These are phyloP conservation scores for Fennellomyces sp. DNA, from an alignment of 371 early-diverging fungal genomes.

Conservation along the genomic window DNA sequence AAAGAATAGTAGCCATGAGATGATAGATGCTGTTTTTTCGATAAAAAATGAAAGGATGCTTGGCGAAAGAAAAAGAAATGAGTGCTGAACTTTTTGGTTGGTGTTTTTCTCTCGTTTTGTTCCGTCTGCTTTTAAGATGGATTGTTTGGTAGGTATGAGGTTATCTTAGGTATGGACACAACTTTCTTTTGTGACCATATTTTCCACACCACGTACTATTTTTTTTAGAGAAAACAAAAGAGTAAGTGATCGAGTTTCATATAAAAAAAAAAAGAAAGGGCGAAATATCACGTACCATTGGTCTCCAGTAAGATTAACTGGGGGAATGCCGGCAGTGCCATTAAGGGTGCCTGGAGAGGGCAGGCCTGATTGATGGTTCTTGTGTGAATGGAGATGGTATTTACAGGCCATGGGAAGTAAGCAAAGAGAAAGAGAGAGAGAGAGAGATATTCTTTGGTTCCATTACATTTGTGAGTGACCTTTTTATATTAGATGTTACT, in stretches of 20 bases:
- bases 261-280: not conserved
- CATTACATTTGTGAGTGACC: not conserved
- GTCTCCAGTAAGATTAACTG: constrained; percentile 12
- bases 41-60: too few relatives aligned
- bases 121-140: too few relatives aligned
- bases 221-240: not conserved
- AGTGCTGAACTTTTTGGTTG: too few relatives aligned
- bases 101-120: too few relatives aligned
- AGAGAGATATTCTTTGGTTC: not conserved
- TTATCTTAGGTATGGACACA: constrained; percentile 23
- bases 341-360: not conserved
- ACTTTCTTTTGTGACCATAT: constrained; percentile 18
- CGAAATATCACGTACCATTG: constrained; percentile 18
- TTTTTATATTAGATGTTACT: not conserved
- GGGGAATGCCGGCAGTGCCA: not conserved
- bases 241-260: not conserved
- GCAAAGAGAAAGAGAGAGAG: not conserved
- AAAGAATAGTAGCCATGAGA: not conserved
- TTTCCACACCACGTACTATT: constrained; percentile 31
- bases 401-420: not conserved
- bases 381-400: not conserved
- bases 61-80: too few relatives aligned
- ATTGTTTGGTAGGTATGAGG: too few relatives aligned
- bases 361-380: not conserved
- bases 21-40: too few relatives aligned